These are phyloP conservation scores for Trichoderma harzianum DNA, from an alignment of 2,329 filamentous ascomycete species.

Conservation along the genomic window DNA sequence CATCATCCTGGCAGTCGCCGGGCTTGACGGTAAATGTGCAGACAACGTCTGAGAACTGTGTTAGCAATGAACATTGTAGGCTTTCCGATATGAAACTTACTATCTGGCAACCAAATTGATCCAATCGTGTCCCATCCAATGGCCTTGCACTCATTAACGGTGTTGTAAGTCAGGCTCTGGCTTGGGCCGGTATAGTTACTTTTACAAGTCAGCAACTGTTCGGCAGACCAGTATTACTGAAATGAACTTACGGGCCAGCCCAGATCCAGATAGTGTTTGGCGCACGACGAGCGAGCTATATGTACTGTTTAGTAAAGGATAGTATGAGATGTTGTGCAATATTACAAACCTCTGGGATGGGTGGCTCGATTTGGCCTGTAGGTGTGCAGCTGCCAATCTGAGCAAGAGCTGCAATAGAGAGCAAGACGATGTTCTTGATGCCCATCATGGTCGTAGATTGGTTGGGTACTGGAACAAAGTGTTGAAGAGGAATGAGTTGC, in stretches of 20 bases:
- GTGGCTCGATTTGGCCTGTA: neutral
- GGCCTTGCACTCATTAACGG: neutral
- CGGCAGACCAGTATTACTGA: neutral
- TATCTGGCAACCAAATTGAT: slow-evolving; percentile 4
- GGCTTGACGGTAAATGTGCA: slow-evolving; percentile 12
- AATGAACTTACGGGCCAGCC: neutral
- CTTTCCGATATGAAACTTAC: neutral
- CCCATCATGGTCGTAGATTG: neutral
- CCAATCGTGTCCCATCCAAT: neutral
- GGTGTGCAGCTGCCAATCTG: slow-evolving; percentile 6
- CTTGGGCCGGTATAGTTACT: slow-evolving; percentile 10
- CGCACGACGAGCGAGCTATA: neutral
- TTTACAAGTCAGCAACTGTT: neutral
- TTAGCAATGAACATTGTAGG: neutral
- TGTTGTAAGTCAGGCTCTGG: neutral
- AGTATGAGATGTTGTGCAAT: neutral
- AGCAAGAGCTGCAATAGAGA: slow-evolving; percentile 9
- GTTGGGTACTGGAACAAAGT: neutral
- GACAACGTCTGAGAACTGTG: neutral
- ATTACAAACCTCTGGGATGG: slow-evolving; percentile 1
- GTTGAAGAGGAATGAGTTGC: neutral
- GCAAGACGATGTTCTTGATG: slow-evolving; percentile 4
- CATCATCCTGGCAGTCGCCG: slow-evolving; percentile 4
- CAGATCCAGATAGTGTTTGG: slow-evolving; percentile 10
- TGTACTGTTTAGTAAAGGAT: neutral